Percentiles rank a stretch among this genome's conserved stretches.
Conservation (phyloP, 331 rosid genomes). For the Saraca asoca region DNA sequence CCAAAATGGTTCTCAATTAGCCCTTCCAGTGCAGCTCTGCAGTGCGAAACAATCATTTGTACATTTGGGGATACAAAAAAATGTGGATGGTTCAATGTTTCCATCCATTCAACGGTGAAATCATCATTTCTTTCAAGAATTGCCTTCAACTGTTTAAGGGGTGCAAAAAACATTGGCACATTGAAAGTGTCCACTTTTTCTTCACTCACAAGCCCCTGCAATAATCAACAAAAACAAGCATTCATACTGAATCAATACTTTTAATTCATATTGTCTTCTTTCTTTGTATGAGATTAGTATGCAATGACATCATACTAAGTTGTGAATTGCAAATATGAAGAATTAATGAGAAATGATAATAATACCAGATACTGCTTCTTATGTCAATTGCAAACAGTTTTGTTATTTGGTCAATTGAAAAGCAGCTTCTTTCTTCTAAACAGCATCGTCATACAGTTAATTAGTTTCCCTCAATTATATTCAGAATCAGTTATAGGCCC, state of each 20-base stretch:
- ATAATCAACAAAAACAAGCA: background rate
- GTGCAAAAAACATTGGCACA: constrained; percentile 23
- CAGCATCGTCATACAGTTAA: too few relatives aligned
- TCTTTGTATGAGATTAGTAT: too few relatives aligned
- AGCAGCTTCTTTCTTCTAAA: too few relatives aligned
- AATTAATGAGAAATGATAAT: too few relatives aligned
- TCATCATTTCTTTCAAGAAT: constrained; percentile 10
- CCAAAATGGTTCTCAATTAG: constrained; percentile 39
- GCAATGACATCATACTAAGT: too few relatives aligned
- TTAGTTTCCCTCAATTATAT: too few relatives aligned
- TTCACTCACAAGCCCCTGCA: constrained; percentile 33
- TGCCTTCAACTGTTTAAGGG: constrained; percentile 21
- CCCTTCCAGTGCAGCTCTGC: constrained; percentile 33
- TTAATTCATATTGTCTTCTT: background rate
- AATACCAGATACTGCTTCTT: too few relatives aligned
- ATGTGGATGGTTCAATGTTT: background rate
- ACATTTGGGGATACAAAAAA: background rate
- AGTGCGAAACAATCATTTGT: background rate
- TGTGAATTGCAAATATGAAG: too few relatives aligned
- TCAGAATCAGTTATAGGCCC: too few relatives aligned
- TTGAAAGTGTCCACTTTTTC: constrained; percentile 42
- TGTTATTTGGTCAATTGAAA: too few relatives aligned
- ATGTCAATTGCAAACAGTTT: too few relatives aligned
- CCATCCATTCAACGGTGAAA: constrained; percentile 32
- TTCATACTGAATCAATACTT: background rate